phyloP scores from a whole-genome alignment of 257 asterid genomes.

The Verbascum thapsus region DNA sequence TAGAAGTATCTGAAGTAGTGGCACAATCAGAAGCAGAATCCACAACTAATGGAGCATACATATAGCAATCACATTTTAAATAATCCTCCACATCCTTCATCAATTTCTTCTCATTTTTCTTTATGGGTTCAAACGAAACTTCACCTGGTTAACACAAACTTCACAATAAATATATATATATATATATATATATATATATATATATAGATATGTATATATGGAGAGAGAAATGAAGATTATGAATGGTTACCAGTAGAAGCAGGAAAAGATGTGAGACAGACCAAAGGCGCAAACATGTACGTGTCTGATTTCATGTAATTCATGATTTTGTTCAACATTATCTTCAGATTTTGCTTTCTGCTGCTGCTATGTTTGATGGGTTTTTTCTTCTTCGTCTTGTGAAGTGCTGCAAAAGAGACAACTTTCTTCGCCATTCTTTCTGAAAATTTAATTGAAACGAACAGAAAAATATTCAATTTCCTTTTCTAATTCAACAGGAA shows the following conservation, averaged over 20 bases:
- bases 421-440: conserved; percentile 43
- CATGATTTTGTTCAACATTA: conserved; percentile 28
- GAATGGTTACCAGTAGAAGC: conserved; percentile 24
- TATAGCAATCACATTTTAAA: conserved; percentile 46
- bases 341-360: conserved; percentile 31
- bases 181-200: neutral
- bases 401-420: conserved; percentile 31
- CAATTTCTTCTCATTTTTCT: conserved; percentile 27
- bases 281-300: conserved; percentile 52
- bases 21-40: conserved; percentile 16
- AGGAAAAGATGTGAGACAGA: conserved; percentile 10
- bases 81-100: conserved; percentile 29
- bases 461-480: no score
- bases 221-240: no score
- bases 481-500: no score
- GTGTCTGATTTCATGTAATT: conserved; percentile 52
- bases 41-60: conserved; percentile 49
- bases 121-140: conserved; percentile 23
- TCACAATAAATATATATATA: neutral
- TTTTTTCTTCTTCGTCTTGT: conserved; percentile 30
- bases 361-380: no score
- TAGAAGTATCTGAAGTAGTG: conserved; percentile 2
- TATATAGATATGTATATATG: no score
- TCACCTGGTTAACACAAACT: conserved; percentile 31
- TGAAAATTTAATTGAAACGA: no score